Conservation (phyloP, 2,329 filamentous ascomycete species). For the Zymoseptoria ardabiliae region DNA sequence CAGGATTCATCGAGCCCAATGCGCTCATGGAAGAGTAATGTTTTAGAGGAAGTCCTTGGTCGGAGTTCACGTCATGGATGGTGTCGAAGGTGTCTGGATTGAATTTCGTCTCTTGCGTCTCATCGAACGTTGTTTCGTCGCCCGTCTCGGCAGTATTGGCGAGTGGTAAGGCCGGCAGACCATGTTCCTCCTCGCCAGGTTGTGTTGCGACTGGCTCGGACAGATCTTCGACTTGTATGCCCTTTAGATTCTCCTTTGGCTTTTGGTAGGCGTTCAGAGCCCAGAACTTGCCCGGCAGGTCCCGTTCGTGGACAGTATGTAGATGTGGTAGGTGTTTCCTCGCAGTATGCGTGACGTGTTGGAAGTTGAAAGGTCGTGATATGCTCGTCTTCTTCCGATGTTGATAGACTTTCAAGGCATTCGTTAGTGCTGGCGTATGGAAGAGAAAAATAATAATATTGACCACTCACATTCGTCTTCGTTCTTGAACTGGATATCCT, state of each 20-base stretch:
- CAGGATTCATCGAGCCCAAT: conserved; percentile 7
- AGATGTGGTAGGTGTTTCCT: conserved; percentile 48
- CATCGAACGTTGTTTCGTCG: conserved; percentile 23
- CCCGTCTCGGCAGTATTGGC: conserved; percentile 4
- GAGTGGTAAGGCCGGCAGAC: conserved; percentile 6
- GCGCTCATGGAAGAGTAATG: conserved; percentile 19
- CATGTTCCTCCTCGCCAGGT: background rate
- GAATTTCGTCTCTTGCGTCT: conserved; percentile 18
- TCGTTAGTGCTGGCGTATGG: background rate
- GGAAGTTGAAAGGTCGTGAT: conserved; percentile 57
- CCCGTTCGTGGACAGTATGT: conserved; percentile 44
- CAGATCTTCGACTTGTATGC: conserved; percentile 46
- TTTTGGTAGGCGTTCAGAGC: conserved; percentile 47
- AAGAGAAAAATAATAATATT: background rate
- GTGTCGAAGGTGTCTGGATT: conserved; percentile 12
- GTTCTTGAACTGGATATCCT: conserved; percentile 7
- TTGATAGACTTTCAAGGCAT: conserved; percentile 17
- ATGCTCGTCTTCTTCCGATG: conserved; percentile 43
- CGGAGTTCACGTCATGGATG: conserved; percentile 4
- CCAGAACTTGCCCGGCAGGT: conserved; percentile 48
- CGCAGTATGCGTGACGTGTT: conserved; percentile 55
- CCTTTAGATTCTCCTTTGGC: conserved; percentile 43
- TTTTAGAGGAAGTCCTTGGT: conserved; percentile 8
- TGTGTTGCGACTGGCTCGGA: conserved; percentile 4
- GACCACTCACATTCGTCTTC: conserved; percentile 16